Evolutionary conservation across 768 basidiomycete genomes (phyloP).

Genomic region (Mycena olivaceomarginata): DNA sequence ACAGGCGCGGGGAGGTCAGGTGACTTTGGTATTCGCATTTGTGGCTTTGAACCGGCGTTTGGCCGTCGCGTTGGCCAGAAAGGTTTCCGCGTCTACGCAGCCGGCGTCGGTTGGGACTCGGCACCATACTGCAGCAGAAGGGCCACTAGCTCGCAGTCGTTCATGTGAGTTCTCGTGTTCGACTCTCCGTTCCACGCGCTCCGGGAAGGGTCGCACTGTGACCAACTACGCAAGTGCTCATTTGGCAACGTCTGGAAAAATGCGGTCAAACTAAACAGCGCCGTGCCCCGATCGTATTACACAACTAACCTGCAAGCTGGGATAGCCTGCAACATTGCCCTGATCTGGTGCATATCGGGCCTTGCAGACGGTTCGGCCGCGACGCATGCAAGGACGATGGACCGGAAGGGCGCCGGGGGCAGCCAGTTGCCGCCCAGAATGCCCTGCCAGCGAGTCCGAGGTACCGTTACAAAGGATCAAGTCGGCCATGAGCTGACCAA

Average conservation of each 20-base stretch:
- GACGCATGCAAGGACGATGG: constrained; percentile 26
- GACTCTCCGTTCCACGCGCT: too few species aligned
- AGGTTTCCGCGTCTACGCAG: constrained; percentile 15
- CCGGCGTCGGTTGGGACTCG: constrained; percentile 25
- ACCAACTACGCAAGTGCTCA: too few species aligned
- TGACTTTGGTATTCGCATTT: constrained; percentile 13
- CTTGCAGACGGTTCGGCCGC: constrained; percentile 20
- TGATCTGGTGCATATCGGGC: constrained; percentile 34
- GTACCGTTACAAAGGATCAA: constrained; percentile 26
- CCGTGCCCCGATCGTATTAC: neutral
- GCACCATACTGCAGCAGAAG: constrained; percentile 47
- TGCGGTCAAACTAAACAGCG: too few species aligned
- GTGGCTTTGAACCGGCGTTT: constrained; percentile 26
- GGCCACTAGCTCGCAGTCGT: constrained; percentile 45
- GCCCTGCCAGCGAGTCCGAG: constrained; percentile 28
- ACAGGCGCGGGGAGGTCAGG: constrained; percentile 46
- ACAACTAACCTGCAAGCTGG: constrained; percentile 8
- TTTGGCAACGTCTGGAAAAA: too few species aligned
- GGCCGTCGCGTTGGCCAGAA: constrained; percentile 18
- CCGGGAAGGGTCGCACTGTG: too few species aligned
- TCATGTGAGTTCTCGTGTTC: neutral
- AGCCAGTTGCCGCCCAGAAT: constrained; percentile 25
- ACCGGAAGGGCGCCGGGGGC: constrained; percentile 38
- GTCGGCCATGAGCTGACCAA: constrained; percentile 34
- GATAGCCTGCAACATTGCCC: constrained; percentile 34